Percentiles rank a stretch among this genome's conserved stretches.
phyloP scores from a whole-genome alignment of 208 protist genomes.

The Leishmania amazonensis region DNA sequence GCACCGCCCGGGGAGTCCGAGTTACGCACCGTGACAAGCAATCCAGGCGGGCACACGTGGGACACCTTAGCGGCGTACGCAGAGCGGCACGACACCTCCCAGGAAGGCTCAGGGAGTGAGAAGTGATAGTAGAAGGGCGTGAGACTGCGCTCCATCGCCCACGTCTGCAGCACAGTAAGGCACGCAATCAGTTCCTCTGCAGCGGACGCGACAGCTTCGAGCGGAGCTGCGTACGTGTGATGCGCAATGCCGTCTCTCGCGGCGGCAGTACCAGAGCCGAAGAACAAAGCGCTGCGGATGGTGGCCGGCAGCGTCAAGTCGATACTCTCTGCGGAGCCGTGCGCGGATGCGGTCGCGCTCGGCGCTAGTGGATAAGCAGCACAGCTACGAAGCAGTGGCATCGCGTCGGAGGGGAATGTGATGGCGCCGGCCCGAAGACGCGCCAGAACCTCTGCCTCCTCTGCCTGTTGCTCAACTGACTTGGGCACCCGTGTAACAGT shows the following conservation, averaged over 20 bases:
- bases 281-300: slow-evolving; percentile 8
- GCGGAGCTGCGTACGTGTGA: not conserved
- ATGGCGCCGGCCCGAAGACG: slow-evolving; percentile 22
- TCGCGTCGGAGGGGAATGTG: slow-evolving; percentile 32
- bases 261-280: not conserved
- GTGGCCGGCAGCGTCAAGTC: not conserved
- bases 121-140: slow-evolving; percentile 26
- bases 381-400: slow-evolving; percentile 21
- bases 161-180: slow-evolving; percentile 5
- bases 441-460: slow-evolving; percentile 33
- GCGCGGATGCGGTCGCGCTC: not conserved
- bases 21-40: slow-evolving; percentile 14
- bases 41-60: slow-evolving; percentile 33
- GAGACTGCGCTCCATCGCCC: slow-evolving; percentile 4
- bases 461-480: slow-evolving; percentile 40
- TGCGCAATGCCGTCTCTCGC: not conserved
- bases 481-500: slow-evolving; percentile 47
- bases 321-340: not conserved
- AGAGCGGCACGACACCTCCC: slow-evolving; percentile 14
- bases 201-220: not conserved
- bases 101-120: slow-evolving; percentile 7
- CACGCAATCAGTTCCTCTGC: not conserved
- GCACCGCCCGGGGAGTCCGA: not conserved
- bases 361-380: not conserved
- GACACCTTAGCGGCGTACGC: slow-evolving; percentile 17